These are phyloP conservation scores for Cytauxzoon felis DNA, from an alignment of 169 alveolate genomes.

Conservation along the genomic window DNA sequence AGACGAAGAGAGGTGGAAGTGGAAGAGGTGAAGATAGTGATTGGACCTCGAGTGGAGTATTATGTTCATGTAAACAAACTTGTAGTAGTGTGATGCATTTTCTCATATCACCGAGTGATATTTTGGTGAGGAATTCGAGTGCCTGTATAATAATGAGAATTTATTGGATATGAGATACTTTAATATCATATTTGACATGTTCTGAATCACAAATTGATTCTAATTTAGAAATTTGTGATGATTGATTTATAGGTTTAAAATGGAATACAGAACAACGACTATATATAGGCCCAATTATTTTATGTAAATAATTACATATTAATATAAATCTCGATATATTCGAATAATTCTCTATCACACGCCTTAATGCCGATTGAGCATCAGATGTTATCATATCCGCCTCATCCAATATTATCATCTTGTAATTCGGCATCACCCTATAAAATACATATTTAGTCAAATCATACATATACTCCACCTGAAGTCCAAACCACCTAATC, in stretches of 20 bases:
- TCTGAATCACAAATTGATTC: conserved; percentile 80
- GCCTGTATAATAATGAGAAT: conserved; percentile 60
- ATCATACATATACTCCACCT: neutral
- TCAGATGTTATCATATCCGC: conserved; percentile 99
- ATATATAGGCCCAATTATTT: conserved; percentile 93
- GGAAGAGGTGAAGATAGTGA: too few species aligned
- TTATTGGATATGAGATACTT: neutral
- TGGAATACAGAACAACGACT: conserved; percentile 94
- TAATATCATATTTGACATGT: conserved; percentile 45
- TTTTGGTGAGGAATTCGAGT: conserved; percentile 76
- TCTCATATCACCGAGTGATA: conserved; percentile 93
- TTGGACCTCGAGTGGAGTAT: too few species aligned
- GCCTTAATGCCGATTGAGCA: conserved; percentile 97
- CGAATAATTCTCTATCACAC: conserved; percentile 95
- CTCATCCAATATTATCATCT: conserved; percentile 96
- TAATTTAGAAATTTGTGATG: conserved; percentile 86
- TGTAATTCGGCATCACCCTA: conserved; percentile 86
- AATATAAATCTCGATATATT: conserved; percentile 94
- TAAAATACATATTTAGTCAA: neutral
- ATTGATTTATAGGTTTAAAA: conserved; percentile 88
- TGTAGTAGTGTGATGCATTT: conserved; percentile 90
- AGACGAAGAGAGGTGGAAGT: too few species aligned
- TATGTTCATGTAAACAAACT: conserved; percentile 76
- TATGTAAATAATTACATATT: conserved; percentile 95
- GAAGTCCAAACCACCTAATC: too few species aligned